These are phyloP conservation scores for Ramaria sp. DNA, from an alignment of 768 basidiomycete genomes.

Conservation along the genomic window DNA sequence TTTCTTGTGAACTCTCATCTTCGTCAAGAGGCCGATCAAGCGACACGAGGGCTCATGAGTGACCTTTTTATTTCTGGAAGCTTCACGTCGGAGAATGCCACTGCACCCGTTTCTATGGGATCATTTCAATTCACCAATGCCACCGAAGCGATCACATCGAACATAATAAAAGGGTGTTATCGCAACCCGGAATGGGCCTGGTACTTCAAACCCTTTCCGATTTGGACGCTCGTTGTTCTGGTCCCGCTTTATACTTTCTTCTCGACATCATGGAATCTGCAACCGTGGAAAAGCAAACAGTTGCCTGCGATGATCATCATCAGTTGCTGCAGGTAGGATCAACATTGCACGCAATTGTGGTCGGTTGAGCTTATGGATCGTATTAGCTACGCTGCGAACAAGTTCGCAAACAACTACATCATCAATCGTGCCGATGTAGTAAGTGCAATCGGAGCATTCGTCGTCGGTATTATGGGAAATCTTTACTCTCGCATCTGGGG, in stretches of 20 bases:
- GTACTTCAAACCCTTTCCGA: constrained; percentile 69
- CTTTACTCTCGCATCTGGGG: constrained; percentile 73
- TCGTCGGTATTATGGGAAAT: constrained; percentile 69
- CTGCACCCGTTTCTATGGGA: constrained; percentile 27
- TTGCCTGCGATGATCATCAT: constrained; percentile 70
- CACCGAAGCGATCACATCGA: constrained; percentile 21
- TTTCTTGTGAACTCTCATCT: constrained; percentile 57
- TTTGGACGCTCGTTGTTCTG: constrained; percentile 69
- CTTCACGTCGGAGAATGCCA: constrained; percentile 29
- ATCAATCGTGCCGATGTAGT: constrained; percentile 78
- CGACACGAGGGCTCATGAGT: constrained; percentile 45
- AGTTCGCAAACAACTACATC: constrained; percentile 62
- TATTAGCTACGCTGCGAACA: constrained; percentile 43
- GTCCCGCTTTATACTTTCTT: constrained; percentile 72
- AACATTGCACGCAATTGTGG: neutral
- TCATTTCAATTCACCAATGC: constrained; percentile 36
- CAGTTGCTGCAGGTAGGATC: constrained; percentile 54
- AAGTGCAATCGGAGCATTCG: constrained; percentile 77
- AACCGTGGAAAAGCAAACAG: constrained; percentile 59
- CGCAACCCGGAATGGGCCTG: constrained; percentile 67
- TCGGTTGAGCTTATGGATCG: neutral
- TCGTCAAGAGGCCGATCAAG: constrained; percentile 31
- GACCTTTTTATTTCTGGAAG: constrained; percentile 17
- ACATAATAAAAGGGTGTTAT: constrained; percentile 49
- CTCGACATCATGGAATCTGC: constrained; percentile 64